Evolutionary conservation across 2,329 filamentous ascomycete species (phyloP).

Genomic region (Mollisiaceae sp.): DNA sequence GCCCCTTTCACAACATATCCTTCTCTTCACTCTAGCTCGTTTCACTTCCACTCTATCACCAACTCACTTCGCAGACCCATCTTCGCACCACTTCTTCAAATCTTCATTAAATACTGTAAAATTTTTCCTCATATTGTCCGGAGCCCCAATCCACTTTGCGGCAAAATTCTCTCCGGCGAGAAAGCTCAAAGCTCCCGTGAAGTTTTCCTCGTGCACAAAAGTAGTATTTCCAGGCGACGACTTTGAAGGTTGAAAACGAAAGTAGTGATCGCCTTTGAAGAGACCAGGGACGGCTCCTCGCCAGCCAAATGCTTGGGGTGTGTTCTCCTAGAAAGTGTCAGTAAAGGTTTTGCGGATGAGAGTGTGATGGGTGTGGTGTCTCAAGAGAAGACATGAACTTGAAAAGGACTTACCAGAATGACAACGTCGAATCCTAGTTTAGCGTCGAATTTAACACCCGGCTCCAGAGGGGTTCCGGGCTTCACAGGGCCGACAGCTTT

Average conservation of each 20-base stretch:
- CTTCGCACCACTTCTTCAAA: constrained; percentile 18
- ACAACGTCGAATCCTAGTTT: background rate
- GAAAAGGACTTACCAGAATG: background rate
- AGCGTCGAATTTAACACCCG: constrained; percentile 1
- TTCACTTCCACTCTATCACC: no score
- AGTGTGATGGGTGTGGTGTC: background rate
- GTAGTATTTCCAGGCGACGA: background rate
- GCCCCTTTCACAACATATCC: no score
- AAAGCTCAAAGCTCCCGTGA: constrained; percentile 5
- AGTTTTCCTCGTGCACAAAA: constrained; percentile 14
- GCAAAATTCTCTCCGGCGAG: background rate
- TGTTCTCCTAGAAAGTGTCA: constrained; percentile 12
- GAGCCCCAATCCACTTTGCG: constrained; percentile 4
- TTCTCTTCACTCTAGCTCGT: no score
- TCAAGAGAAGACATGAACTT: constrained; percentile 2
- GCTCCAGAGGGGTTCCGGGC: constrained; percentile 2
- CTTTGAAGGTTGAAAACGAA: constrained; percentile 9
- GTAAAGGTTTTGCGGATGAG: background rate
- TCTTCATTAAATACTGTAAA: constrained; percentile 11
- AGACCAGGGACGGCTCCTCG: constrained; percentile 7
- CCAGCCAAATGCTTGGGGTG: constrained; percentile 13
- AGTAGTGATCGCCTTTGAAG: constrained; percentile 13
- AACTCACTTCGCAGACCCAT: no score
- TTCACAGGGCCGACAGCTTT: background rate
- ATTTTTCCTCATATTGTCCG: background rate